phyloP scores from a whole-genome alignment of 352 stramenopile species.

The Phytophthora fragariaefolia region DNA sequence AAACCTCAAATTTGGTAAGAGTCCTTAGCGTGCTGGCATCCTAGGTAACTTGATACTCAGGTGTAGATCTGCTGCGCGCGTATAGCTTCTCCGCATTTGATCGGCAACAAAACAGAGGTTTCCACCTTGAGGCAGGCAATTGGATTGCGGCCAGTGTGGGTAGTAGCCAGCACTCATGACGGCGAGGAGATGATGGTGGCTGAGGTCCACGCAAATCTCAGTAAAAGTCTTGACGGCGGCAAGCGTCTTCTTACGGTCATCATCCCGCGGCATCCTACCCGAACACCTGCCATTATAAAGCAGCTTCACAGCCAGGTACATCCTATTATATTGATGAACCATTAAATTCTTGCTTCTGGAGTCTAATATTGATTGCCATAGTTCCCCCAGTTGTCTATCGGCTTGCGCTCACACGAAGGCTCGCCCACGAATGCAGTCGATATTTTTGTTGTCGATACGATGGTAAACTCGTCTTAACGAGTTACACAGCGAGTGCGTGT shows the following conservation, averaged over 20 bases:
- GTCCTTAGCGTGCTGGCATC: not conserved
- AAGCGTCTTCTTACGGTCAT: slow-evolving; percentile 52
- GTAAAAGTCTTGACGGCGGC: slow-evolving; percentile 1
- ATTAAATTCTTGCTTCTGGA: too few relatives aligned
- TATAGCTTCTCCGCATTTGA: slow-evolving; percentile 21
- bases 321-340: not conserved
- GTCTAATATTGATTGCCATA: slow-evolving; percentile 25
- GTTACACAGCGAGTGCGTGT: not conserved
- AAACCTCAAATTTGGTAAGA: slow-evolving; percentile 82
- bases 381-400: slow-evolving; percentile 49
- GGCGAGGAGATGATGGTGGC: slow-evolving; percentile 64
- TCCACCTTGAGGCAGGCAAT: slow-evolving; percentile 29
- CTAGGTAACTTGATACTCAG: slow-evolving; percentile 3
- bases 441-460: slow-evolving; percentile 74
- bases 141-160: slow-evolving; percentile 43
- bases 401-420: slow-evolving; percentile 41
- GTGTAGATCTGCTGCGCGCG: not conserved
- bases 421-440: slow-evolving; percentile 35
- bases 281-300: slow-evolving; percentile 41
- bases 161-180: slow-evolving; percentile 73
- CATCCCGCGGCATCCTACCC: slow-evolving; percentile 66
- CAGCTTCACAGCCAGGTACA: slow-evolving; percentile 44
- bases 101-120: slow-evolving; percentile 6
- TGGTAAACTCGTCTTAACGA: slow-evolving; percentile 43
- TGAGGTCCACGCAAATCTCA: slow-evolving; percentile 42